Percentiles rank a stretch among this genome's conserved stretches.
Conservation (phyloP, 805 yeast genomes). For the Saccharomycopsis sp. region DNA sequence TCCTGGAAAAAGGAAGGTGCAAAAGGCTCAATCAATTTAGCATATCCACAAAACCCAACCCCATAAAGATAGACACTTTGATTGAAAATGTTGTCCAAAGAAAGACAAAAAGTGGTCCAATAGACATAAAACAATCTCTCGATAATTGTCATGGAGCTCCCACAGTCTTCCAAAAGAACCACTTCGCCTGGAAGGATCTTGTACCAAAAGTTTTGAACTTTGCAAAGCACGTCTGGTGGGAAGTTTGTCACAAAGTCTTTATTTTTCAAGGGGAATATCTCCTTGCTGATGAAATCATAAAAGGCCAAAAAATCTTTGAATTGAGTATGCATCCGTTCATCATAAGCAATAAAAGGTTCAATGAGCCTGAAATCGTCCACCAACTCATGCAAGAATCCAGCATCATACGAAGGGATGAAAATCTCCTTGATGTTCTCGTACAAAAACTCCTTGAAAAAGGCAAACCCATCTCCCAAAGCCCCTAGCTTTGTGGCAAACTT, state of each 20-base stretch:
- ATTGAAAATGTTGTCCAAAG: slow-evolving; percentile 6
- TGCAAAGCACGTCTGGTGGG: slow-evolving; percentile 13
- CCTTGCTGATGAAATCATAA: slow-evolving; percentile 3
- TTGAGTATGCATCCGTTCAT: neutral
- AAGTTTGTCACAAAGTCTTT: slow-evolving; percentile 3
- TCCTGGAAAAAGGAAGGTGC: slow-evolving; percentile 1
- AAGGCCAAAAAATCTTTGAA: slow-evolving; percentile 1
- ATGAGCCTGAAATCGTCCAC: slow-evolving; percentile 1
- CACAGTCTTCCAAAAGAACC: neutral
- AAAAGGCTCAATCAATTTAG: slow-evolving; percentile 6
- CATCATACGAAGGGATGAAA: slow-evolving; percentile 15
- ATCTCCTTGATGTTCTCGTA: slow-evolving; percentile 14
- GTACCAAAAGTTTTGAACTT: slow-evolving; percentile 15
- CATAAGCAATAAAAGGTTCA: slow-evolving; percentile 3
- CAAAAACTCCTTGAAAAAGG: slow-evolving; percentile 10
- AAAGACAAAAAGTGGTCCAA: slow-evolving; percentile 8
- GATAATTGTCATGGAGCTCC: slow-evolving; percentile 2
- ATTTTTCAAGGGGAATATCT: slow-evolving; percentile 11
- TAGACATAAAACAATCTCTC: slow-evolving; percentile 10
- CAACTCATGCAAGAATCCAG: slow-evolving; percentile 7
- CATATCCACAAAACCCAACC: slow-evolving; percentile 14
- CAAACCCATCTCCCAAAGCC: slow-evolving; percentile 13
- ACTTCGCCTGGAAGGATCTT: slow-evolving; percentile 9
- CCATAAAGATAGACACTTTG: slow-evolving; percentile 9
- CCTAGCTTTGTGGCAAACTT: neutral